Evolutionary conservation across 257 asterid species (phyloP).

Genomic region (Prunella vulgaris): DNA sequence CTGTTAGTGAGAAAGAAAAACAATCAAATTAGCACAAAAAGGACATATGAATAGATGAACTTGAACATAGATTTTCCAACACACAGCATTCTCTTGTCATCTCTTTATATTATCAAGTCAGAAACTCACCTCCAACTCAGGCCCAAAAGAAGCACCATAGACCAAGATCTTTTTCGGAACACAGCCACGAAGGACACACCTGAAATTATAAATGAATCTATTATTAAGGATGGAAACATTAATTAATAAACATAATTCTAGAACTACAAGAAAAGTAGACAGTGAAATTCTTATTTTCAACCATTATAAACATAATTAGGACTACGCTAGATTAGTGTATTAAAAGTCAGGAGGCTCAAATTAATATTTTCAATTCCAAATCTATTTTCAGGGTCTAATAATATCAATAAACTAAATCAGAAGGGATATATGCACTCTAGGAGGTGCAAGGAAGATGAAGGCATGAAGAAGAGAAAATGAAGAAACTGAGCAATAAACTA

Average conservation of each 20-base stretch:
- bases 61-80: background rate
- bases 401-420: background rate
- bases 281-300: background rate
- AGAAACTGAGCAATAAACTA: background rate
- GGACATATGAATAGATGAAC: background rate
- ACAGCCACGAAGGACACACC: conserved; percentile 99
- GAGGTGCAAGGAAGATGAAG: background rate
- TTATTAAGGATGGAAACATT: conserved; percentile 3
- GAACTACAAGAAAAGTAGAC: background rate
- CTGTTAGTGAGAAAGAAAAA: background rate
- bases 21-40: conserved; percentile 1
- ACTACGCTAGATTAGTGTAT: background rate
- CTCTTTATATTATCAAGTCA: background rate
- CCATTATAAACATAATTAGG: background rate
- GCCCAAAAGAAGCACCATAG: conserved; percentile 92
- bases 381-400: background rate
- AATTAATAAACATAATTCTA: background rate
- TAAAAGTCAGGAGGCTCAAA: conserved; percentile 8
- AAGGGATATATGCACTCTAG: background rate
- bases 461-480: background rate
- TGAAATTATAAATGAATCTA: conserved; percentile 30
- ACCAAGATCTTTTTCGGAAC: conserved; percentile 99
- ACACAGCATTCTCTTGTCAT: background rate
- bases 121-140: conserved; percentile 83
- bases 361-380: background rate